phyloP scores from a whole-genome alignment of 1,139 yeast species.

The Tardiomyces digboiensis region DNA sequence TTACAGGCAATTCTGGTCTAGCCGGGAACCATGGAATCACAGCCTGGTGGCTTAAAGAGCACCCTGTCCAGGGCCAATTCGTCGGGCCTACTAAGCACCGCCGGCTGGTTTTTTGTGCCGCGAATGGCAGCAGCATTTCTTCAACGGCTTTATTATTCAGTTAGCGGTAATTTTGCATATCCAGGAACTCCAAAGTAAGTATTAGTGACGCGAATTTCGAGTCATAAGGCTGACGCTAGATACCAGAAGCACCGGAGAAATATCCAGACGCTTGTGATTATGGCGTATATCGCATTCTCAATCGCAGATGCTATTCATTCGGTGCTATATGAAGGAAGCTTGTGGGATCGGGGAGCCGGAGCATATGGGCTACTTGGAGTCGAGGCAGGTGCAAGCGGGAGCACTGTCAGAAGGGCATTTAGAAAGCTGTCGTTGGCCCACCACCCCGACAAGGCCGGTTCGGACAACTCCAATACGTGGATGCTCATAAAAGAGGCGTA shows the following conservation, averaged over 20 bases:
- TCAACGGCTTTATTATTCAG: conserved; percentile 10
- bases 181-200: conserved; percentile 6
- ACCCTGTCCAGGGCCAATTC: no score
- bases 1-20: no score
- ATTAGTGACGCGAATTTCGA: background rate
- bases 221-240: background rate
- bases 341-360: conserved; percentile 5
- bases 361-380: conserved; percentile 14
- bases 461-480: conserved; percentile 13
- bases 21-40: no score
- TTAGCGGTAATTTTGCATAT: conserved; percentile 7
- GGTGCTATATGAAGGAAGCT: conserved; percentile 5
- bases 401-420: conserved; percentile 13
- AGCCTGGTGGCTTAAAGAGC: no score
- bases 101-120: conserved; percentile 20
- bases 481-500: conserved; percentile 19
- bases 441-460: conserved; percentile 28
- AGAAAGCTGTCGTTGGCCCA: conserved; percentile 17
- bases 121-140: conserved; percentile 8
- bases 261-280: conserved; percentile 9
- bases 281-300: conserved; percentile 11
- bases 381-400: conserved; percentile 7
- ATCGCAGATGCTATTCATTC: conserved; percentile 8
- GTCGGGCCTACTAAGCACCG: conserved; percentile 6
- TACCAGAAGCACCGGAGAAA: conserved; percentile 6